Conservation (phyloP, 345 rosid genomes). For the Acer negundo region DNA sequence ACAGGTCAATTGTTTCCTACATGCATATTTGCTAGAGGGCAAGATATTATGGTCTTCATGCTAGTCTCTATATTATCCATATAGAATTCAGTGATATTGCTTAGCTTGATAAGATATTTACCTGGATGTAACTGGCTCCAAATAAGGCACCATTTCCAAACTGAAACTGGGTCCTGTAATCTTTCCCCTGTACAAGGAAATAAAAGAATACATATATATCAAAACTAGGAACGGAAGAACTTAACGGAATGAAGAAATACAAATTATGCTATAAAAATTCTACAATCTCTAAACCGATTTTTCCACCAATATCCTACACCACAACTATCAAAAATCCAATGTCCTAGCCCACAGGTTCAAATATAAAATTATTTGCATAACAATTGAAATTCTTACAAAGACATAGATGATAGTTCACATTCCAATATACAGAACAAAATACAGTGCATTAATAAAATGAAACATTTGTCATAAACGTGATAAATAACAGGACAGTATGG, state of each 20-base stretch:
- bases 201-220: not conserved
- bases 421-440: not conserved
- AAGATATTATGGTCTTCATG: not conserved
- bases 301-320: not conserved
- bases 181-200: conserved; percentile 58
- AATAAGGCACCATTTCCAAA: conserved; percentile 78
- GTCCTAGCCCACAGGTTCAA: not conserved
- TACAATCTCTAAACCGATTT: not conserved
- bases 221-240: conserved; percentile 2
- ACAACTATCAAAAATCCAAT: not conserved
- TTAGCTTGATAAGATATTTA: conserved; percentile 27
- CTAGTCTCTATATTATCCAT: not conserved
- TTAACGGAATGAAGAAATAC: not conserved
- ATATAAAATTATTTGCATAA: not conserved
- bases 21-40: not conserved
- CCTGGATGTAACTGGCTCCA: conserved; percentile 98
- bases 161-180: conserved; percentile 85
- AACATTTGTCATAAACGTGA: not conserved
- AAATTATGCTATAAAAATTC: not conserved
- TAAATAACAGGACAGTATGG: not conserved
- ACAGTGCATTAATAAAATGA: not conserved
- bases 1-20: not conserved
- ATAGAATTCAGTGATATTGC: not conserved
- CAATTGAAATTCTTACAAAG: not conserved
- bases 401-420: not conserved